Evolutionary conservation across 2,329 filamentous ascomycete genomes (phyloP), one percentile per base, ranked within the genome.

Genomic region (Ascochyta pisi): DNA sequence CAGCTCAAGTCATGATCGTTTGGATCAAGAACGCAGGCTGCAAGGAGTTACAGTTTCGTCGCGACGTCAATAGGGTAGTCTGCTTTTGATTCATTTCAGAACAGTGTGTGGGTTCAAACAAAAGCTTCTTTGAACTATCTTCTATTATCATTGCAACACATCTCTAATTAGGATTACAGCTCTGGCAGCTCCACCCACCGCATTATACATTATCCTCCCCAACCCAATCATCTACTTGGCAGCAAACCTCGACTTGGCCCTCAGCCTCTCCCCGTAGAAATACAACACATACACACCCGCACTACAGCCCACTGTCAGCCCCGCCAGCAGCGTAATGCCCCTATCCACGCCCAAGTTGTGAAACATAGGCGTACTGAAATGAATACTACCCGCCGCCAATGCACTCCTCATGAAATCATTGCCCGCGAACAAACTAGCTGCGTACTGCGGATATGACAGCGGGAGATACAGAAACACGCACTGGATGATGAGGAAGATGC

Each of bases 391-490:
- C 47, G 83, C 85, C 6, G 86, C 87, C 3, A 89, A 73, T 2
- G 84, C 81, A 3, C 55, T 64, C 27, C 86, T 73, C 12, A 86
- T 64, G 10, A 89, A 83, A 0, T 87, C 72, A n/a, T 88, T 88
- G 1, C 86, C 87, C 0, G 89, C 88, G 1, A 89, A 82, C 0
- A 86, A 84, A 4, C 59, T 65, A 1, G 74, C 73, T 1, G 71
- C 71, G 22, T 72, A 74, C 52, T 72, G 83, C 83, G 16, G 88
- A 64, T 83, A 89, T 3, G 81, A 79, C 40, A 90, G 84, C 46
- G 89, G 83, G 2, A 90, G 77, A 61, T 91, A 91, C 3, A 85
- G 82, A 51, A 84, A 82, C 1, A 84, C 74, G 1, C 80, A 78
- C 78, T 86, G 84, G 40, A 75, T 73, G 38, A 73, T 70, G 2